Base-by-base conservation (phyloP, 306 rosid genomes). In the Rosa persica region DNA sequence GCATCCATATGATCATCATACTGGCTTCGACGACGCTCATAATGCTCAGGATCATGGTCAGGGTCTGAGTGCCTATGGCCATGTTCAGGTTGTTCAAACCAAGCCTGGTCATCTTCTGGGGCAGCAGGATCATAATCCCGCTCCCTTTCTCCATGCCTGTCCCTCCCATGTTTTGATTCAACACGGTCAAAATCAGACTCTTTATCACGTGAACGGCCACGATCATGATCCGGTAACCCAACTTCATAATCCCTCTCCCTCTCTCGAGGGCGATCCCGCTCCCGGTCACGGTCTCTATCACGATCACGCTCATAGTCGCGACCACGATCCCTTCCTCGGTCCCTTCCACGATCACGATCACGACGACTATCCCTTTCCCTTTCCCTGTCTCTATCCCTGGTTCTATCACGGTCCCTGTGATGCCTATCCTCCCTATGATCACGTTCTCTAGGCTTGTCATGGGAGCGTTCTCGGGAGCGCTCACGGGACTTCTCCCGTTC, bases 331-430 rank as follows among this genome's bases (percentile, higher is more conserved):
- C 97, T 88, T 51, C 82, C 95, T 34, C 94, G 86, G 48, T 81
- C 88, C 34, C 87, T 83, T 38, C 75, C 83, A 49, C 93, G 89
- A 12, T 88, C 92, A 4, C 98, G 88, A 73, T 88, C 93, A 78
- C 94, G 90, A 19, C 91, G 98, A 0, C 93, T 90, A 16, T 87
- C 97, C n/a, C 91, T 87, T 0, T 91, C 98, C 47, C 93, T 84
- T 3, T 87, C 97, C 64, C 89, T 89, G 3, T 87, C 96, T 64
- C 75, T 85, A 68, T 88, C 92, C 72, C 84, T 80, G 71, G 54
- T 81, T 73, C 93, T 96, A 70, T 96, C 98, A 43, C 99, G 90
- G 76, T 96, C 99, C 84, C 94, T 89, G 84, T 90, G 96, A 84
- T 90, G 98, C 62, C 92, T 88, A 43, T 96, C 99, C 80, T 96